Evolutionary conservation across 2,329 filamentous ascomycete species (phyloP).

Genomic region (Fusarium pilosicola): DNA sequence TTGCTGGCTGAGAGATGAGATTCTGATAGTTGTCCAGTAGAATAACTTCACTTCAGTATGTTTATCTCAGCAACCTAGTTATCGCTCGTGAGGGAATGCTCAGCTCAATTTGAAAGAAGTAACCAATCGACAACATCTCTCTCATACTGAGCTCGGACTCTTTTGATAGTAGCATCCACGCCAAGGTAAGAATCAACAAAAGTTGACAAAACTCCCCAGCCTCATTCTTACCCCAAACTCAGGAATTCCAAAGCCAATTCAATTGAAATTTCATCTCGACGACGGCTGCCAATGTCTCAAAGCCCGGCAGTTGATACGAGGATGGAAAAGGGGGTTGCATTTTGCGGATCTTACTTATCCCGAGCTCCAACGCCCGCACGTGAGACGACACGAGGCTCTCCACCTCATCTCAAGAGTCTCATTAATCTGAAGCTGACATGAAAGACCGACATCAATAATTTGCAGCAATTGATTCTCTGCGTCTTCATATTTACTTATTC

Average conservation of each 20-base stretch:
- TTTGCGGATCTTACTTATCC: conserved; percentile 32
- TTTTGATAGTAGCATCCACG: no score
- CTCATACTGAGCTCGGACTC: no score
- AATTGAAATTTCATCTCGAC: neutral
- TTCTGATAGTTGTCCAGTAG: neutral
- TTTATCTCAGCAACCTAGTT: neutral
- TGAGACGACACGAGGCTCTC: conserved; percentile 16
- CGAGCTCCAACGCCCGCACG: conserved; percentile 11
- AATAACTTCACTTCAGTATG: neutral
- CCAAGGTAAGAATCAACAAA: neutral
- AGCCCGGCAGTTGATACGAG: neutral
- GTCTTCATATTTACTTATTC: neutral
- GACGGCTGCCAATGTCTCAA: neutral
- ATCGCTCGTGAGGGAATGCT: no score
- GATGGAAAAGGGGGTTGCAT: conserved; percentile 9
- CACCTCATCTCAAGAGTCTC: conserved; percentile 18
- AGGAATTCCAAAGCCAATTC: accelerated
- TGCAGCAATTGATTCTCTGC: neutral
- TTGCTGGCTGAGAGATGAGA: no score
- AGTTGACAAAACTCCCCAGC: neutral
- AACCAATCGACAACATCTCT: no score
- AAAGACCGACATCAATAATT: neutral
- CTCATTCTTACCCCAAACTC: neutral
- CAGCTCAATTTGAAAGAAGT: no score
- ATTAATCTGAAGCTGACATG: conserved; percentile 9